Percentiles rank a stretch among this genome's conserved stretches.
These are phyloP conservation scores for Rosa hybrid DNA, from an alignment of 331 rosid species.

Conservation along the genomic window DNA sequence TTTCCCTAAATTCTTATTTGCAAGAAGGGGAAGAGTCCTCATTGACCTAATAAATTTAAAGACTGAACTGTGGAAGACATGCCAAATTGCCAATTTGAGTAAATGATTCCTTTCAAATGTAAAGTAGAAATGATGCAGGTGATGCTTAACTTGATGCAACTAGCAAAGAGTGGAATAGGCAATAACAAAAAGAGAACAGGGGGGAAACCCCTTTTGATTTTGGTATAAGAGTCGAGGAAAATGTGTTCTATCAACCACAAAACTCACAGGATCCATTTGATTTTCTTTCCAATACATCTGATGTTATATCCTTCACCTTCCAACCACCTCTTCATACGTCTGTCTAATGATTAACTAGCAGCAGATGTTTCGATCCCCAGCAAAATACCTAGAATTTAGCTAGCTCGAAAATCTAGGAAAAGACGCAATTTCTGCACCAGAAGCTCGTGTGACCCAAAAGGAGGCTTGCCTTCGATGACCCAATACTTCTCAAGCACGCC, in stretches of 20 bases:
- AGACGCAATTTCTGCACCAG: conserved; percentile 62
- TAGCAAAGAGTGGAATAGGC: background rate
- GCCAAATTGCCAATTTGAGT: background rate
- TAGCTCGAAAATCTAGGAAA: conserved; percentile 78
- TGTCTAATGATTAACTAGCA: conserved; percentile 3
- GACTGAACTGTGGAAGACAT: background rate
- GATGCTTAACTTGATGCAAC: background rate
- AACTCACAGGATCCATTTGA: conserved; percentile 1
- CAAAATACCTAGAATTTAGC: conserved; percentile 31
- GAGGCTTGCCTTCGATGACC: conserved; percentile 53
- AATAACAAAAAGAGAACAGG: background rate
- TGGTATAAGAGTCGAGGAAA: background rate
- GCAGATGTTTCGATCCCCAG: conserved; percentile 19
- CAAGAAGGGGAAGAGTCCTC: background rate
- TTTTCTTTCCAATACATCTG: background rate
- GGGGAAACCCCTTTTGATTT: background rate
- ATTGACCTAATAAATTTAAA: background rate
- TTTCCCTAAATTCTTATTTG: background rate
- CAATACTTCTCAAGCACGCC: conserved; percentile 87
- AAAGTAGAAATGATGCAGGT: background rate
- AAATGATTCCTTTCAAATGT: background rate
- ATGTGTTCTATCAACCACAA: conserved; percentile 17
- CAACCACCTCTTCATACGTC: background rate
- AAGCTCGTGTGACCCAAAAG: conserved; percentile 65
- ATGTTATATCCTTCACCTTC: conserved; percentile 5